Evolutionary conservation across 768 basidiomycete genomes (phyloP).

Genomic region (Lepiota venenata): DNA sequence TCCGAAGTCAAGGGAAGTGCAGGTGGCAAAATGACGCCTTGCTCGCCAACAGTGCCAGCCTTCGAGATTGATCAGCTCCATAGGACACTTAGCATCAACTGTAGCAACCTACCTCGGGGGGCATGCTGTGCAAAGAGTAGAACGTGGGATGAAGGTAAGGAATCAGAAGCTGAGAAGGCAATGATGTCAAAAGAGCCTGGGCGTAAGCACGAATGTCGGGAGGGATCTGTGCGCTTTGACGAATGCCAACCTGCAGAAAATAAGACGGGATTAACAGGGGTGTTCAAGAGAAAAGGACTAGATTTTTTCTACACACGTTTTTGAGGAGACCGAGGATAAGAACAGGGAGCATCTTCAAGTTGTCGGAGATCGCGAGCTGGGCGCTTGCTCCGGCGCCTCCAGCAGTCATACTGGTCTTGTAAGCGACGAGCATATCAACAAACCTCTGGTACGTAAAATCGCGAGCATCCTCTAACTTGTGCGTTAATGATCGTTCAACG

Average conservation of each 20-base stretch:
- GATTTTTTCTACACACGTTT: conserved; percentile 55
- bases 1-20: conserved; percentile 93
- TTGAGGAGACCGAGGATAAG: conserved; percentile 89
- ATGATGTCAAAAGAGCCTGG: conserved; percentile 84
- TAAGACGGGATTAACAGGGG: neutral
- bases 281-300: neutral
- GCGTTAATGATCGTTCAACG: conserved; percentile 81
- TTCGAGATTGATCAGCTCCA: conserved; percentile 25
- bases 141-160: conserved; percentile 95
- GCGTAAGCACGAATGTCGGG: conserved; percentile 96
- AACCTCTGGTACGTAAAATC: conserved; percentile 83
- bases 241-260: conserved; percentile 71
- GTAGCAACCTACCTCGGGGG: conserved; percentile 62
- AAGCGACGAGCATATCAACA: conserved; percentile 79
- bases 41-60: conserved; percentile 89
- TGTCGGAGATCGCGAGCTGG: conserved; percentile 88
- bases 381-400: conserved; percentile 92
- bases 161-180: conserved; percentile 88
- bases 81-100: conserved; percentile 9
- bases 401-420: conserved; percentile 96
- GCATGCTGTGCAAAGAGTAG: conserved; percentile 97
- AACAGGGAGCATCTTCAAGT: conserved; percentile 92
- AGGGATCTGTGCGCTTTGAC: conserved; percentile 96
- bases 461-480: conserved; percentile 87
- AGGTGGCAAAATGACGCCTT: conserved; percentile 85